Evolutionary conservation across 2,329 filamentous ascomycete genomes (phyloP), one percentile per base, ranked within the genome.

Genomic region (Colletotrichum sp.): DNA sequence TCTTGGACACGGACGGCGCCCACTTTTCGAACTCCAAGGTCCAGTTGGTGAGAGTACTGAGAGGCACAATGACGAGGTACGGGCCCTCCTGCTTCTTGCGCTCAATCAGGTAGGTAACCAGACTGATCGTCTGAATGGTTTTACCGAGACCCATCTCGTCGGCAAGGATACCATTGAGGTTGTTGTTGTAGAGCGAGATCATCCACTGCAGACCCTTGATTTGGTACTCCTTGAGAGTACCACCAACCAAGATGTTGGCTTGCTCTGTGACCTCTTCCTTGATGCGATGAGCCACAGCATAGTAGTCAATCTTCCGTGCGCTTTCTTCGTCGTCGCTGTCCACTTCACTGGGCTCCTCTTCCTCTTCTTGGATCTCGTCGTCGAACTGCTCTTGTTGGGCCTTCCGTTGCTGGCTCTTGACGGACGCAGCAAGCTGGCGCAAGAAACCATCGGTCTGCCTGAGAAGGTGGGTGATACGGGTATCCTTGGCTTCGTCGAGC

Each of bases 81-180:
- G 97, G 97, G 0, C 97, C 97, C 70, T 92, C 92, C 82, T 99
- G 96, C 80, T 94, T 91, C 89, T 99, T 99, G 88, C 92, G 94
- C 88, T 99, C 97, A 80, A 99, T 98, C 78, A 99, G 93, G 83
- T 99, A 98, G 5, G 96, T 98, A 81, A 99, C 95, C 87, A 99
- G 88, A 89, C 95, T 98, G 86, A 99, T 99, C 60, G 97, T 99
- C 86, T 99, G 97, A 80, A 99, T 99, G 1, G 97, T 99, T 88
- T 99, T 99, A 85, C 97, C 97, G 79, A 99, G 95, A 93, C 97
- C 97, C 97, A 99, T 99, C 87, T 99, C 97, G 82, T 99, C 97
- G 75, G 97, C 97, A 81, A 99, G 89, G 79, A 99, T 99, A 91
- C 97, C 97, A 85, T 99, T 99, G 79, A 99, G 92, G 86, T 98